A percentile compares a stretch with the other conserved stretches of the same genome.
Evolutionary conservation across 2,329 filamentous ascomycete species (phyloP).

Genomic region (Onygenales sp.): DNA sequence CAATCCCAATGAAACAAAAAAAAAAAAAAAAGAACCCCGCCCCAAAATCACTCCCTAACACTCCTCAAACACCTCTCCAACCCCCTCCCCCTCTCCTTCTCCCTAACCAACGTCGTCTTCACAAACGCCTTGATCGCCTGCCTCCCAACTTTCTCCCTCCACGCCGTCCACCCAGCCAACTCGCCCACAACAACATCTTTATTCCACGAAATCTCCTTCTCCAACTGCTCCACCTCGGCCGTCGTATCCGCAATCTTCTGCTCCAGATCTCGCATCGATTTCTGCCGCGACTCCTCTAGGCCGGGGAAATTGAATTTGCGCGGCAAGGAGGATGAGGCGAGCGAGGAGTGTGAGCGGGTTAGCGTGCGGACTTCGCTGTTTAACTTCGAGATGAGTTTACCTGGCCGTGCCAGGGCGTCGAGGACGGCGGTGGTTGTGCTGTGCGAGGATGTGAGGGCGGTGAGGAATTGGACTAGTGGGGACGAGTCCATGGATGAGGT

Average conservation of each 20-base stretch:
- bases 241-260: constrained; percentile 64
- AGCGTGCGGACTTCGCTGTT: constrained; percentile 63
- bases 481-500: constrained; percentile 57
- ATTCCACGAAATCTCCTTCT: constrained; percentile 76
- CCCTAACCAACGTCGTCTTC: constrained; percentile 66
- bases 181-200: constrained; percentile 89
- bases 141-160: constrained; percentile 68
- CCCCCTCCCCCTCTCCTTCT: constrained; percentile 68
- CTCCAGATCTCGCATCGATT: constrained; percentile 74
- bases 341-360: constrained; percentile 65
- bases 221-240: constrained; percentile 62
- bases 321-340: constrained; percentile 50
- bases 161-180: constrained; percentile 86
- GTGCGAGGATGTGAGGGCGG: constrained; percentile 68
- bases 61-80: constrained; percentile 70
- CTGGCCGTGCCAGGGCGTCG: constrained; percentile 66
- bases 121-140: constrained; percentile 69
- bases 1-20: background rate
- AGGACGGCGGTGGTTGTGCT: constrained; percentile 76
- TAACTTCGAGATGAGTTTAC: constrained; percentile 68
- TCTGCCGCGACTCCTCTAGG: constrained; percentile 76
- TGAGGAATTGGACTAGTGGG: constrained; percentile 64
- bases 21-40: background rate
- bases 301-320: constrained; percentile 40
- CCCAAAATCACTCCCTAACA: constrained; percentile 26